These are phyloP conservation scores for Podaxis rugospora DNA, from an alignment of 768 basidiomycete species.

Conservation along the genomic window DNA sequence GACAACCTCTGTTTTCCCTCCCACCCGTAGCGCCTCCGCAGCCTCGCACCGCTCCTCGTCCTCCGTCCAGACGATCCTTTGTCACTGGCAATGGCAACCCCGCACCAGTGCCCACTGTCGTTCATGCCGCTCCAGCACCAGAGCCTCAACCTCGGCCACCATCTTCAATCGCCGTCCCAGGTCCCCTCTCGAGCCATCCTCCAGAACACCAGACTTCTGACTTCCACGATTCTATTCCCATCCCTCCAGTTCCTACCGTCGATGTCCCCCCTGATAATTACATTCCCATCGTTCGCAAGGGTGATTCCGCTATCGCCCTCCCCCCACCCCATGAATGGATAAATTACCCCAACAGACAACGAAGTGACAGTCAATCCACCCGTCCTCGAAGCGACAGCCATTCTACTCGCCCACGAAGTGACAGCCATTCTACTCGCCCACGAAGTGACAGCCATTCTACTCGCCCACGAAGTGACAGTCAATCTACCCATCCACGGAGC, in stretches of 20 bases:
- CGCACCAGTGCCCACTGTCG: background rate
- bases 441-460: background rate
- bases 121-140: slow-evolving; percentile 8
- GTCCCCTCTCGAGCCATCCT: slow-evolving; percentile 17
- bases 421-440: slow-evolving; percentile 1
- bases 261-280: slow-evolving; percentile 43
- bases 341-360: slow-evolving; percentile 15
- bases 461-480: background rate
- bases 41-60: background rate
- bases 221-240: slow-evolving; percentile 12
- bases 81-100: background rate
- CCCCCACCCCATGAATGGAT: slow-evolving; percentile 49
- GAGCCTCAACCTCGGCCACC: slow-evolving; percentile 20
- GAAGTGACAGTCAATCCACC: slow-evolving; percentile 6
- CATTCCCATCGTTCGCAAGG: slow-evolving; percentile 39
- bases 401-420: slow-evolving; percentile 1
- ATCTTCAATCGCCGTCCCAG: slow-evolving; percentile 2
- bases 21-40: background rate
- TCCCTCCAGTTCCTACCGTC: slow-evolving; percentile 17
- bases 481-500: background rate
- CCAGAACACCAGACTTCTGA: slow-evolving; percentile 7
- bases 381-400: background rate
- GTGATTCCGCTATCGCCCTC: slow-evolving; percentile 33
- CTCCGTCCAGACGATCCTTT: background rate
- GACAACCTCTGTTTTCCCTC: slow-evolving; percentile 7